Base-by-base conservation (phyloP, 2,329 filamentous ascomycete species). In the Sphaerulina vaccinii region DNA sequence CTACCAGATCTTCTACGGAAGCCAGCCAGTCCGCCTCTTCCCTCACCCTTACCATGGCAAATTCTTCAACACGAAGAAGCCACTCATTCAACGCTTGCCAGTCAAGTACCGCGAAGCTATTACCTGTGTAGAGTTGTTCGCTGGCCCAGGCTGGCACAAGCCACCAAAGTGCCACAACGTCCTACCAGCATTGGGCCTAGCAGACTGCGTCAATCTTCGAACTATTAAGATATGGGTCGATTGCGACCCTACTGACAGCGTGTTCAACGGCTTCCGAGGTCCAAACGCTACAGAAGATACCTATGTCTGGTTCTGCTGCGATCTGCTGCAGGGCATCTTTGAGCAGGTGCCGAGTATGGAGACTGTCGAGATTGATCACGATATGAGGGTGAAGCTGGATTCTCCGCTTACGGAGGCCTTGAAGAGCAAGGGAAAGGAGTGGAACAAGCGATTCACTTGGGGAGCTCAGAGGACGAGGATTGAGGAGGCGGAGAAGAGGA, bases 11-110 rank as follows among this genome's bases (percentile, higher is more conserved):
- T 86, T 88, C 66, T 89, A 87, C 70, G 80, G 79, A 64, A n/a
- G n/a, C n/a, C 78, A 80, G 47, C 75, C 79, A 0, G 79, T 87
- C 47, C 83, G 85, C 49, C 67, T 90, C 29, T 90, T 89, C 62
- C 84, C 85, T 10, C 83, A 79, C 2, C 74, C 85, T 13, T 83
- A 79, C 3, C 74, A 79, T 4, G 83, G 83, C 38, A 77, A 79
- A 33, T 84, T 85, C 70, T 87, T 87, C 73, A 86, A 88, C 70
- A 84, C 83, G 23, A 88, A 88, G 71, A 82, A 81, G 59, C 87
- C 87, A 1, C 74, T 91, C 0, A 75, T 91, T 22, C 79, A 84
- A 5, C 82, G 86, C 15, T 70, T 91, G 49, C 81, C 82, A 16
- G 70, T 79, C 0, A 73, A 71, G 23, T 84, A 87, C 66, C 80